Percentiles rank a stretch among this genome's conserved stretches.
phyloP scores from a whole-genome alignment of 805 yeast genomes.

The Suhomyces faveliae region DNA sequence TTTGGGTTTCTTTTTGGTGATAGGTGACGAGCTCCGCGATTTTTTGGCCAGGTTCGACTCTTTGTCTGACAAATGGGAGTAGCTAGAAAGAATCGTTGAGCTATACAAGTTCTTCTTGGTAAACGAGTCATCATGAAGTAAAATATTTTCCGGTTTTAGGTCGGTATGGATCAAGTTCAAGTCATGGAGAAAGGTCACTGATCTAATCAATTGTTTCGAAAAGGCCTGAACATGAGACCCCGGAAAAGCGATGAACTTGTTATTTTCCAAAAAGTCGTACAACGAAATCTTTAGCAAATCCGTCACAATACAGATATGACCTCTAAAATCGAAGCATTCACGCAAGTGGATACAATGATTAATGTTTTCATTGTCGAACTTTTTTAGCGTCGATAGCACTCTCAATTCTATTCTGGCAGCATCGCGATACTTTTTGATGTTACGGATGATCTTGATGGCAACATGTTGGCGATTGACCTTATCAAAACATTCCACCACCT shows the following conservation, averaged over 20 bases:
- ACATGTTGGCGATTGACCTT: constrained; percentile 55
- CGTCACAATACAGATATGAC: constrained; percentile 92
- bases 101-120: constrained; percentile 35
- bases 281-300: constrained; percentile 81
- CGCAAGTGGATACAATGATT: constrained; percentile 82
- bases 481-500: constrained; percentile 83
- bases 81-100: constrained; percentile 34
- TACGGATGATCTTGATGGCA: constrained; percentile 90
- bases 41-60: constrained; percentile 3
- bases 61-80: constrained; percentile 20
- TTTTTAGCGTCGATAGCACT: constrained; percentile 69
- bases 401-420: constrained; percentile 92
- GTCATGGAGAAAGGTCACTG: constrained; percentile 88
- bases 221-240: constrained; percentile 90
- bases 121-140: constrained; percentile 57
- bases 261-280: constrained; percentile 85
- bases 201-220: constrained; percentile 77
- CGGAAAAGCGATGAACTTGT: constrained; percentile 86
- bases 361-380: constrained; percentile 63
- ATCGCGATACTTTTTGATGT: constrained; percentile 91
- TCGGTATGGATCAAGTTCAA: constrained; percentile 92
- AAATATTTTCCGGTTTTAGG: constrained; percentile 91
- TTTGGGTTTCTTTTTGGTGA: constrained; percentile 29
- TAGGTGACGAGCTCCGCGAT: neutral
- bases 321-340: constrained; percentile 88